Base-by-base conservation (phyloP, 2,329 filamentous ascomycete species). In the Beauveria pseudobassiana region DNA sequence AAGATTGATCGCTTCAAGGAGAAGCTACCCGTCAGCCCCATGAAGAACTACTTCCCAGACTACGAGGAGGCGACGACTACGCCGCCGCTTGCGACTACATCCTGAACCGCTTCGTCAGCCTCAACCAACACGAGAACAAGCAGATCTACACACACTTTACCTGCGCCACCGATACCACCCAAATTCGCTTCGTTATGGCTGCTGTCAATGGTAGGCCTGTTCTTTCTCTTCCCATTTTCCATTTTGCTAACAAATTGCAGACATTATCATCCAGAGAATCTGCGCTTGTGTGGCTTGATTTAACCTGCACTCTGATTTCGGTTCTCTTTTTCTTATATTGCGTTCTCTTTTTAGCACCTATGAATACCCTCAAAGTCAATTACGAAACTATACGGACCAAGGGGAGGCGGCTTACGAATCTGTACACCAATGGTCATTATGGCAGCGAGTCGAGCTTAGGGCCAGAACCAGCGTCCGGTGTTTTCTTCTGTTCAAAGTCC, bases 131-230 rank as follows among this genome's bases (percentile, higher is more conserved):
- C 75, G 95, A 98, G 81, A 96, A 92, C 61, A 99, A 99, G 83
- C 95, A 99, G 77, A 98, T 99, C 76, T 99, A 99, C 83, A 99
- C 95, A 63, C 95, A 98, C 78, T 99, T 99, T 79, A 99, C 95
- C 56, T 98, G 95, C 75, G 95, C 95, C 64, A 99, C 95, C 54
- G 95, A 99, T 74, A 99, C 95, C 38, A 97, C 95, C 71, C 95
- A 99, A 77, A 99, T 99, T 71, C 88, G 95, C 73, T 98, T 99
- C 82, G 95, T 99, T 78, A 99, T 99, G 95, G 93, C 93, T 65
- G 95, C 95, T 68, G 95, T 99, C 73, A 99, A 99, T 79, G 93
- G 93, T 96, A 83, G 72, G 87, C 12, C 30, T 8, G 9, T 75
- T 52, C 1, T 9, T 24, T 1, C 2, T 46, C 42, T 20, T 40